These are phyloP conservation scores for Ceratocystis smalleyi DNA, from an alignment of 2,329 filamentous ascomycete genomes.

Conservation along the genomic window DNA sequence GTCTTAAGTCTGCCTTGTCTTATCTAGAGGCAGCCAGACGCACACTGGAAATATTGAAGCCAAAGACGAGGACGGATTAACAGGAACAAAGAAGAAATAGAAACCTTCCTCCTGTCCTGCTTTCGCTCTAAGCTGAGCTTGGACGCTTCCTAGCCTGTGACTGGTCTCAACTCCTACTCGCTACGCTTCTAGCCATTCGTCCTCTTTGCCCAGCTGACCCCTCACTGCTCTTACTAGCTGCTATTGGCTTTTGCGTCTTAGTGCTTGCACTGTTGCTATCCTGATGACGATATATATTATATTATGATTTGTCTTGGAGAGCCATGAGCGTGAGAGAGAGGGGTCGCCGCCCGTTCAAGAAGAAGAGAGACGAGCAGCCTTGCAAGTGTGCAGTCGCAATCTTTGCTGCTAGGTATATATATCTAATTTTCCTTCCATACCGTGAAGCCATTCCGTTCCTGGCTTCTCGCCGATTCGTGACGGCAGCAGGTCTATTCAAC, in stretches of 20 bases:
- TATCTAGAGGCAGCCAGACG: not conserved
- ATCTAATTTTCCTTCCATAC: too few relatives aligned
- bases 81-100: not conserved
- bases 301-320: not conserved
- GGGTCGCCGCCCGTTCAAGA: too few relatives aligned
- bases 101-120: not conserved
- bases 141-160: not conserved
- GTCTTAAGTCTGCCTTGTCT: too few relatives aligned
- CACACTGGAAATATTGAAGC: not conserved
- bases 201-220: not conserved
- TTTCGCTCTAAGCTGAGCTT: not conserved
- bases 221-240: not conserved
- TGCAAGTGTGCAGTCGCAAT: too few relatives aligned
- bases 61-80: not conserved
- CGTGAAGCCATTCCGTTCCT: too few relatives aligned
- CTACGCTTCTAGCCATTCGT: not conserved
- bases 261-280: not conserved
- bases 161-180: not conserved
- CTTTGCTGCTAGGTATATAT: too few relatives aligned
- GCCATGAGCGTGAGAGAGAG: too few relatives aligned
- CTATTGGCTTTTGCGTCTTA: not conserved
- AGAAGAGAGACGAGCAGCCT: too few relatives aligned
- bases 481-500: too few relatives aligned
- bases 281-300: not conserved
- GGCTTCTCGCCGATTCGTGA: too few relatives aligned